These are phyloP conservation scores for Sutorius eximius DNA, from an alignment of 1,284 basidiomycete species.

Conservation along the genomic window DNA sequence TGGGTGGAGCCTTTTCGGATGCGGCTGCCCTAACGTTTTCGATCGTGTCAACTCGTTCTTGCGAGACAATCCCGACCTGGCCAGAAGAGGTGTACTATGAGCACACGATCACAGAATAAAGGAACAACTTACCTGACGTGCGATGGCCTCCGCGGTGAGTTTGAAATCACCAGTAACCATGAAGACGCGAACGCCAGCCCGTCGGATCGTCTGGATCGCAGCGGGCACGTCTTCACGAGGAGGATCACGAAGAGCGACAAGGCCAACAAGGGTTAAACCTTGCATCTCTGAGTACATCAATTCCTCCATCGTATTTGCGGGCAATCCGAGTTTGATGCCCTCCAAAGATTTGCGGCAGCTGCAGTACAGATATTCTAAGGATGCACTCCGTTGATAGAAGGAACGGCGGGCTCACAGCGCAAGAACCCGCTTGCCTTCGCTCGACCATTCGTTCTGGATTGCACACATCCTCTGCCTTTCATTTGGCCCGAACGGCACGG, in stretches of 20 bases:
- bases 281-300: conserved; percentile 38
- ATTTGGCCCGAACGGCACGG: conserved; percentile 36
- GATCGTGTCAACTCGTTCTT: conserved; percentile 43
- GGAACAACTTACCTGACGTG: conserved; percentile 37
- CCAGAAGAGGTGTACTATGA: not conserved
- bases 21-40: conserved; percentile 33
- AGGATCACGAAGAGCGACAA: conserved; percentile 60
- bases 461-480: conserved; percentile 33
- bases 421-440: conserved; percentile 62
- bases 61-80: conserved; percentile 59
- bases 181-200: conserved; percentile 48
- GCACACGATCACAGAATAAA: conserved; percentile 37
- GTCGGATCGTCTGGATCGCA: conserved; percentile 47
- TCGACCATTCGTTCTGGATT: conserved; percentile 54
- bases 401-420: conserved; percentile 33
- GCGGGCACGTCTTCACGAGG: conserved; percentile 52
- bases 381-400: not conserved
- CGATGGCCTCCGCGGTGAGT: conserved; percentile 47
- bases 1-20: conserved; percentile 8
- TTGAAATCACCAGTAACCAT: conserved; percentile 61
- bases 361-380: not conserved
- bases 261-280: conserved; percentile 52
- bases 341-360: conserved; percentile 34
- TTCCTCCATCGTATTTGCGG: conserved; percentile 40
- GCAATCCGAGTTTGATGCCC: conserved; percentile 24